Conservation (phyloP, 129 eudicot species). For the Helianthus tuberosus region DNA sequence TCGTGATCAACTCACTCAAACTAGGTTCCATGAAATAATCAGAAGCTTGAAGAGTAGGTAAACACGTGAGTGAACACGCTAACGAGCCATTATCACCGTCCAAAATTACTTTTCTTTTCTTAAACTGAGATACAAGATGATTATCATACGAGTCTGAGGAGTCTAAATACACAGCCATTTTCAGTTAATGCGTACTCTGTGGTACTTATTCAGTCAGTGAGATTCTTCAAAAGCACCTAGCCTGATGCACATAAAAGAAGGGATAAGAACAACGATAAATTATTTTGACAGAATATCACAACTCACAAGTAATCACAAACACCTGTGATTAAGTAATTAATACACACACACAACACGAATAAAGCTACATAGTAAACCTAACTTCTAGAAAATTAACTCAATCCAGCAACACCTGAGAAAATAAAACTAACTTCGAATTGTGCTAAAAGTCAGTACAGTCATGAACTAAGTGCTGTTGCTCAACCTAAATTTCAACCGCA, state of each 20-base stretch:
- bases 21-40: conserved; percentile 82
- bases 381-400: background rate
- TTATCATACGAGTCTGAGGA: conserved; percentile 21
- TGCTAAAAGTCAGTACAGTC: background rate
- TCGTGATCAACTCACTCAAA: conserved; percentile 52
- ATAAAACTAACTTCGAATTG: background rate
- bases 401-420: background rate
- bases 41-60: conserved; percentile 64
- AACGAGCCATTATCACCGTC: conserved; percentile 32
- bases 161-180: conserved; percentile 55
- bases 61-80: conserved; percentile 24
- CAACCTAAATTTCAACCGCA: background rate
- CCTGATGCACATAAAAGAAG: conserved; percentile 11
- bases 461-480: background rate
- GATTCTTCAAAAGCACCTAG: conserved; percentile 36
- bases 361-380: background rate
- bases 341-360: background rate
- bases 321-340: background rate
- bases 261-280: background rate
- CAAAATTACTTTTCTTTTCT: conserved; percentile 59
- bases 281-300: background rate
- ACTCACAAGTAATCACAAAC: background rate
- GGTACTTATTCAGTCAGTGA: conserved; percentile 21
- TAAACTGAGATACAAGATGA: conserved; percentile 43
- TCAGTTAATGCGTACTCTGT: conserved; percentile 1